A percentile compares a stretch with the other conserved stretches of the same genome.
Evolutionary conservation across 164 flowering plant genomes (phyloP).

Genomic region (Amborella trichopoda): DNA sequence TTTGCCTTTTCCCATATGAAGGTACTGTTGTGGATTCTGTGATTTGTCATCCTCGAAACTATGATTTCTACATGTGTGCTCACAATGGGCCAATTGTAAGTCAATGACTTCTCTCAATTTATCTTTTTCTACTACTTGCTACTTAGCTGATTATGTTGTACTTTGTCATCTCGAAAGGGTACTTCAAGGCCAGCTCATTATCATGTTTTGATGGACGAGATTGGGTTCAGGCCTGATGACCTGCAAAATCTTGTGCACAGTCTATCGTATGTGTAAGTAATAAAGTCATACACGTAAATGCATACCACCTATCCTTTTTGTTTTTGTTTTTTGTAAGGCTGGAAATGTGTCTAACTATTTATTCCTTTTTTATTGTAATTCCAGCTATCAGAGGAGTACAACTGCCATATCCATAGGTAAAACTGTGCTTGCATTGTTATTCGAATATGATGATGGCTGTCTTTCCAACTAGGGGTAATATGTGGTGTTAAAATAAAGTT

Average conservation of each 20-base stretch:
- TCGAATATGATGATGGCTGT: too few relatives aligned
- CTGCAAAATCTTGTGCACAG: constrained; percentile 79
- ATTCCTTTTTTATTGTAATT: constrained; percentile 1
- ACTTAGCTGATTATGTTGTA: neutral
- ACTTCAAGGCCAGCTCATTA: constrained; percentile 76
- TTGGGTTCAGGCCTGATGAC: constrained; percentile 69
- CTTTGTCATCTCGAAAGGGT: constrained; percentile 28
- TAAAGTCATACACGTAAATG: too few relatives aligned
- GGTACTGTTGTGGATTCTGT: constrained; percentile 77
- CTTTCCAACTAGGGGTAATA: too few relatives aligned
- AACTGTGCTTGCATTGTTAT: too few relatives aligned
- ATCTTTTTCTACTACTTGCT: neutral
- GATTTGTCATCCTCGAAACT: constrained; percentile 62
- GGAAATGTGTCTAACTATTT: neutral
- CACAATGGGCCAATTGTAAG: constrained; percentile 97
- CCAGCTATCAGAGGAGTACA: constrained; percentile 81
- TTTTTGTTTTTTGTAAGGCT: neutral
- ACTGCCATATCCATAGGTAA: constrained; percentile 85
- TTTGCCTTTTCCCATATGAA: constrained; percentile 10
- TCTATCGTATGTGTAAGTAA: constrained; percentile 73
- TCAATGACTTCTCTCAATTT: constrained; percentile 2
- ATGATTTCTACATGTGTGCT: constrained; percentile 88
- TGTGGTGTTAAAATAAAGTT: too few relatives aligned
- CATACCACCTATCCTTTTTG: too few relatives aligned
- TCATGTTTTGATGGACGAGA: constrained; percentile 58